phyloP scores from a whole-genome alignment of 2,329 filamentous ascomycete species.

The Aspergillus sp. region DNA sequence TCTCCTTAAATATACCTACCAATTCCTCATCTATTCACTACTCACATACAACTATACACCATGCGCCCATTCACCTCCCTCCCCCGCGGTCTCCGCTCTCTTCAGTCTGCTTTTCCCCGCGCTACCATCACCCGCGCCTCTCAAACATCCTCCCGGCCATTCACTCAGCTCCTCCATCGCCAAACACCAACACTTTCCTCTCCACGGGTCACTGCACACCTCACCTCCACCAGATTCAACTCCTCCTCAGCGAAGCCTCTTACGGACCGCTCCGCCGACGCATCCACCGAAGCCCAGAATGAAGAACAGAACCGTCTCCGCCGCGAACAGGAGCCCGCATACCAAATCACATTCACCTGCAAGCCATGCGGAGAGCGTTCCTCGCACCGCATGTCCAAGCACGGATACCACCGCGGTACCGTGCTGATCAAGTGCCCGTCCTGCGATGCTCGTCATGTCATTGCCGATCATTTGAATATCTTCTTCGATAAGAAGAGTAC shows the following conservation, averaged over 20 bases:
- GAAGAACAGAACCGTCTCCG: slow-evolving; percentile 39
- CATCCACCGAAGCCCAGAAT: slow-evolving; percentile 35
- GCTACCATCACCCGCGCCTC: slow-evolving; percentile 14
- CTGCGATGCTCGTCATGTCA: slow-evolving; percentile 86
- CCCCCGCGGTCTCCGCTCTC: slow-evolving; percentile 27
- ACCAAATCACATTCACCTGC: slow-evolving; percentile 91
- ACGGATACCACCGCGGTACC: slow-evolving; percentile 90
- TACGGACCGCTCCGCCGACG: slow-evolving; percentile 33
- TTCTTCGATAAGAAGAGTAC: slow-evolving; percentile 47
- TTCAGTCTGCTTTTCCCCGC: slow-evolving; percentile 19
- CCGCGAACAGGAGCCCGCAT: slow-evolving; percentile 63
- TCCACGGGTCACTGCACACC: slow-evolving; percentile 7
- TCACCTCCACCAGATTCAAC: slow-evolving; percentile 29
- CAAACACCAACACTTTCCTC: slow-evolving; percentile 8
- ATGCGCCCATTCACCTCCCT: slow-evolving; percentile 26
- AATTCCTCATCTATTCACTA: neutral
- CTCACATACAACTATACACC: neutral
- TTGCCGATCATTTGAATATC: slow-evolving; percentile 81
- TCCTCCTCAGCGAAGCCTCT: slow-evolving; percentile 31
- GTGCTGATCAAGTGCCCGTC: slow-evolving; percentile 84
- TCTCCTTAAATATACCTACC: neutral
- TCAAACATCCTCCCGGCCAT: slow-evolving; percentile 21
- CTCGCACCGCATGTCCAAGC: slow-evolving; percentile 85
- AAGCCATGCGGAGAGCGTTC: slow-evolving; percentile 78
- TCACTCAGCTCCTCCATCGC: slow-evolving; percentile 24